Evolutionary conservation across 2,329 filamentous ascomycete genomes (phyloP).

Genomic region (Scedosporium boydii): DNA sequence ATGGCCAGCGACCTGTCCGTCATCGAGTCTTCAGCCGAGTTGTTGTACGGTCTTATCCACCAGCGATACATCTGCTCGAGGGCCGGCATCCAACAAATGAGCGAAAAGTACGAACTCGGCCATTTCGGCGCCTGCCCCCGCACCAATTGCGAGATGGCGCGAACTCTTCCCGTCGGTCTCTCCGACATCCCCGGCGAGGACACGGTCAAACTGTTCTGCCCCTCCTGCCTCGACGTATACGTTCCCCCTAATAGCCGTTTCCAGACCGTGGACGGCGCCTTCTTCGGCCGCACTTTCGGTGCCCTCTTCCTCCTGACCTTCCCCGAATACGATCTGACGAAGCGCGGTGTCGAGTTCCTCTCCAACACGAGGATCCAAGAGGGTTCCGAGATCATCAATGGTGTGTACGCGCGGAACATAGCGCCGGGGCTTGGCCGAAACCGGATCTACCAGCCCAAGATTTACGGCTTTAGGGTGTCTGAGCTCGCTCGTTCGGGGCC

Average conservation of each 20-base stretch:
- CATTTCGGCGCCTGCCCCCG: conserved; percentile 96
- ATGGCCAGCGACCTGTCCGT: conserved; percentile 90
- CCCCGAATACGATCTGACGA: conserved; percentile 83
- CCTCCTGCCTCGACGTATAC: conserved; percentile 92
- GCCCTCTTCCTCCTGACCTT: conserved; percentile 98
- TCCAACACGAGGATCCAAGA: conserved; percentile 25
- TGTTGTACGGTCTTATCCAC: conserved; percentile 96
- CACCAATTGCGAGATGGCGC: conserved; percentile 81
- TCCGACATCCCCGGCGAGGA: conserved; percentile 94
- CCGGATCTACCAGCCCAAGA: conserved; percentile 87
- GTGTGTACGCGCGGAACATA: conserved; percentile 77
- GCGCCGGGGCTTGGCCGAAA: conserved; percentile 74
- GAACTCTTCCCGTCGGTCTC: conserved; percentile 85
- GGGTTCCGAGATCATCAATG: conserved; percentile 61
- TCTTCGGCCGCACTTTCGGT: conserved; percentile 96
- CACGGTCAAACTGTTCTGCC: conserved; percentile 97
- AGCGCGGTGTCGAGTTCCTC: conserved; percentile 55
- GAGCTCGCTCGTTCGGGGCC: conserved; percentile 84
- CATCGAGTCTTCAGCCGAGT: conserved; percentile 95
- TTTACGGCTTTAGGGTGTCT: conserved; percentile 93
- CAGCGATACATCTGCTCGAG: conserved; percentile 97
- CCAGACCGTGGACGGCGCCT: conserved; percentile 93
- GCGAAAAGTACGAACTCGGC: conserved; percentile 94
- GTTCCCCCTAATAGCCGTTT: conserved; percentile 95
- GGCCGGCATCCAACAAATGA: conserved; percentile 96